phyloP scores from a whole-genome alignment of 768 basidiomycete species.

The Lanmaoa rubissima region DNA sequence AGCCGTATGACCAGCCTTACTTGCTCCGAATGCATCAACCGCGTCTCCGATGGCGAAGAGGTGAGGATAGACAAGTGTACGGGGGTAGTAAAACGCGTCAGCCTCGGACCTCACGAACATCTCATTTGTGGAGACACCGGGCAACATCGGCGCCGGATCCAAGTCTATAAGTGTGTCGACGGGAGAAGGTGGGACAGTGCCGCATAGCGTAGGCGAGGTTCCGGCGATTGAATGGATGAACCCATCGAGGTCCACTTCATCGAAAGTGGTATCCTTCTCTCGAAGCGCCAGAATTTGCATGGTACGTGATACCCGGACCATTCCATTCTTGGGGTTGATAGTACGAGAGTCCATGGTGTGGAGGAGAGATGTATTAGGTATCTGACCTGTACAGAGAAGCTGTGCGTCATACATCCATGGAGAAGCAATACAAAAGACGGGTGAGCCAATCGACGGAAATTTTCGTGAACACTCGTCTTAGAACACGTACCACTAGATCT shows the following conservation, averaged over 20 bases:
- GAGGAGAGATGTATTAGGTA: constrained; percentile 52
- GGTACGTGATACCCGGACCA: constrained; percentile 47
- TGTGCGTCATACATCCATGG: constrained; percentile 15
- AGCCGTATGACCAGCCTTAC: constrained; percentile 58
- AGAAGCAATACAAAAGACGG: background rate
- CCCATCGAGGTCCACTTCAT: background rate
- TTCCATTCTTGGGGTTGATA: constrained; percentile 38
- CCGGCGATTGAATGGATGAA: background rate
- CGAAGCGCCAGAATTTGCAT: constrained; percentile 44
- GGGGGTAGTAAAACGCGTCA: constrained; percentile 22
- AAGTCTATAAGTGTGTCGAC: constrained; percentile 11
- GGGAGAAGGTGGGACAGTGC: constrained; percentile 5
- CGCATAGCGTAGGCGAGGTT: constrained; percentile 7
- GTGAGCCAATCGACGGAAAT: background rate
- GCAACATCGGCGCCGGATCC: background rate
- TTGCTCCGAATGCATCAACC: constrained; percentile 63
- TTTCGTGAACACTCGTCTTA: background rate
- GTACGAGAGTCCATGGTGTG: constrained; percentile 40
- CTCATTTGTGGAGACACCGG: background rate
- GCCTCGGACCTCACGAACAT: background rate
- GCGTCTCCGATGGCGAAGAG: constrained; percentile 64
- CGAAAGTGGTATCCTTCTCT: background rate
- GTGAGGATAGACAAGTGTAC: constrained; percentile 38
- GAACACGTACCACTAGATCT: constrained; percentile 47
- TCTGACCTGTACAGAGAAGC: constrained; percentile 63